Base-by-base conservation (phyloP, 345 rosid genomes). In the Nephelium lappaceum region DNA sequence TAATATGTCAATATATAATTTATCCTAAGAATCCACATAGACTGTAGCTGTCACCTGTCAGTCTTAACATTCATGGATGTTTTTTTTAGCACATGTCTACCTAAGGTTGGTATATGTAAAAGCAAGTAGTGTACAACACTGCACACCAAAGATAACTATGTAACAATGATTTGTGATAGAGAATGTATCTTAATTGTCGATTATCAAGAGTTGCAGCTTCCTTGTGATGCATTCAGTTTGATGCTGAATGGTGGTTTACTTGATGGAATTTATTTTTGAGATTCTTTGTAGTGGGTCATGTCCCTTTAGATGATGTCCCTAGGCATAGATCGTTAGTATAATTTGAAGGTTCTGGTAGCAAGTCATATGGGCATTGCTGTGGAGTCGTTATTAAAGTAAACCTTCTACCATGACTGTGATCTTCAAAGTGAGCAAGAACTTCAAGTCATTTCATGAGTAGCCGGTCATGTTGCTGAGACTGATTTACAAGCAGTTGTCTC, bases 321-420 rank as follows among this genome's bases (percentile, higher is more conserved):
- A 15, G 24, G 43, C 18, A 21, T 74, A 43, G n/a, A 60, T 14
- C 24, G 69, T 74, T 12, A 24, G 25, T 62, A 25, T 61, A n/a
- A 62, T 68, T 62, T 43, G 24, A 62, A 36, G 69, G 60, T 62
- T 74, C 27, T 21, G 24, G 58, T 55, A 42, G 77, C 58, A 61
- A 45, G 60, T 18, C 8, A 18, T 74, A 15, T 63, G 58, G 55
- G 58, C 53, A 16, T 62, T 7, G 19, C 19, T 45, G 11, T 43
- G 10, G 43, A 24, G 65, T 27, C 6, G 19, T 64, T 31, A n/a
- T 41, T 67, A 12, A 68, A 68, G 25, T 11, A n/a, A n/a, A 21
- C 11, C 41, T 7, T 18, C 74, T 49, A 16, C 60, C 5, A 10
- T 70, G 41, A 12, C 10, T 14, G 12, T 55, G 18, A 25, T 45